Evolutionary conservation across 441 rosid species (phyloP).

Genomic region (Pelargonium australe): DNA sequence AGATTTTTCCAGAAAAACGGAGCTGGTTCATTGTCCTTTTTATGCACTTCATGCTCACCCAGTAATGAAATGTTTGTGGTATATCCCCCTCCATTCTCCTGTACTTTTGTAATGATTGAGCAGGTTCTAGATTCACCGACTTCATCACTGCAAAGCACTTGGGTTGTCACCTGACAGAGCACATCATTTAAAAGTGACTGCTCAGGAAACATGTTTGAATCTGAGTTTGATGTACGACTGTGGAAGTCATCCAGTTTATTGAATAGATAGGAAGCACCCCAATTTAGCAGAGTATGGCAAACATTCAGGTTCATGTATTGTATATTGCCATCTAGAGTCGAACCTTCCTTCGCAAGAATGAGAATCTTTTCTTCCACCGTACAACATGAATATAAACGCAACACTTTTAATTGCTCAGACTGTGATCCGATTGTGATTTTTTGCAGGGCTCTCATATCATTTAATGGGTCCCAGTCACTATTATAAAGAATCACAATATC

Average conservation of each 20-base stretch:
- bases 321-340: conserved; percentile 34
- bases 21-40: conserved; percentile 43
- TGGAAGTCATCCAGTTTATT: conserved; percentile 61
- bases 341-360: conserved; percentile 58
- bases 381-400: conserved; percentile 61
- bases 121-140: conserved; percentile 28
- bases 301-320: conserved; percentile 34
- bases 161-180: conserved; percentile 42
- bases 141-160: conserved; percentile 41
- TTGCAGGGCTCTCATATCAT: conserved; percentile 64
- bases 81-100: conserved; percentile 48
- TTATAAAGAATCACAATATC: conserved; percentile 63
- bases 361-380: conserved; percentile 78
- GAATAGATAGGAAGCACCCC: conserved; percentile 72
- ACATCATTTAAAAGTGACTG: conserved; percentile 35
- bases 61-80: conserved; percentile 38
- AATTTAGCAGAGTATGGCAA: conserved; percentile 63
- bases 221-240: conserved; percentile 19
- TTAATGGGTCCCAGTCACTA: conserved; percentile 74
- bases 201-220: conserved; percentile 27
- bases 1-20: conserved; percentile 67
- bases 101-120: conserved; percentile 40
- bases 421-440: conserved; percentile 57
- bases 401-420: conserved; percentile 50
- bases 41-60: conserved; percentile 52